phyloP scores from a whole-genome alignment of 2,329 filamentous ascomycete species.

The Colletotrichum sp. region DNA sequence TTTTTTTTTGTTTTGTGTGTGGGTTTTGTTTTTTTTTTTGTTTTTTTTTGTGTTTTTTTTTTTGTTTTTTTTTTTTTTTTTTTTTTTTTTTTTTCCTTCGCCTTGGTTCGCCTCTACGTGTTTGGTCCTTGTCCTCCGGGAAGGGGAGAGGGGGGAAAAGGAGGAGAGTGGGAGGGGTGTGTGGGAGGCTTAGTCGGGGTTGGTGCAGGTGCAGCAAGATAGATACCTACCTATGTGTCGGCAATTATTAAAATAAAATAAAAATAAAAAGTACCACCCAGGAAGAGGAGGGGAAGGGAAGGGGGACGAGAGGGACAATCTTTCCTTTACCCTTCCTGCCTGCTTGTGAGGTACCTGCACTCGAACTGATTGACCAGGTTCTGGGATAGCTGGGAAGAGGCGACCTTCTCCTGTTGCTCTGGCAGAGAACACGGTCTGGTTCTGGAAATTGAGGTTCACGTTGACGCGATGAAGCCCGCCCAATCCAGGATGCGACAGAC shows the following conservation, averaged over 20 bases:
- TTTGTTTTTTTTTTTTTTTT: no score
- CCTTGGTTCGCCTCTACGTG: not conserved
- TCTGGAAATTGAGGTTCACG: slow-evolving; percentile 20
- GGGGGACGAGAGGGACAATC: no score
- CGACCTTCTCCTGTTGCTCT: no score
- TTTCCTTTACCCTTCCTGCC: not conserved
- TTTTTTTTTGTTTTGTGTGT: no score
- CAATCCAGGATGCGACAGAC: slow-evolving; percentile 14
- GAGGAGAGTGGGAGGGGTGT: not conserved
- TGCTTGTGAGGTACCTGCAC: no score
- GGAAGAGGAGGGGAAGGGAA: no score
- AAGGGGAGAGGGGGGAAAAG: not conserved
- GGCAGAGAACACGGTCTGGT: not conserved
- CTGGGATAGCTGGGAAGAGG: no score
- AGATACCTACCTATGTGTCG: not conserved
- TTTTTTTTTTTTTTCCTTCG: no score
- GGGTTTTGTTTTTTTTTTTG: no score
- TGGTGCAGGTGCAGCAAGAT: not conserved
- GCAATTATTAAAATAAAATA: not conserved
- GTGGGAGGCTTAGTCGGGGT: not conserved
- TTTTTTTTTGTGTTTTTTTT: no score
- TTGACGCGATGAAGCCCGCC: slow-evolving; percentile 18
- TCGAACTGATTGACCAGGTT: no score
- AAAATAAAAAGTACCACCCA: not conserved
- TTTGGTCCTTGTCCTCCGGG: not conserved